Percentiles rank a stretch among this genome's conserved stretches.
Conservation (phyloP, 768 basidiomycete species). For the Pulveroboletus sp. region DNA sequence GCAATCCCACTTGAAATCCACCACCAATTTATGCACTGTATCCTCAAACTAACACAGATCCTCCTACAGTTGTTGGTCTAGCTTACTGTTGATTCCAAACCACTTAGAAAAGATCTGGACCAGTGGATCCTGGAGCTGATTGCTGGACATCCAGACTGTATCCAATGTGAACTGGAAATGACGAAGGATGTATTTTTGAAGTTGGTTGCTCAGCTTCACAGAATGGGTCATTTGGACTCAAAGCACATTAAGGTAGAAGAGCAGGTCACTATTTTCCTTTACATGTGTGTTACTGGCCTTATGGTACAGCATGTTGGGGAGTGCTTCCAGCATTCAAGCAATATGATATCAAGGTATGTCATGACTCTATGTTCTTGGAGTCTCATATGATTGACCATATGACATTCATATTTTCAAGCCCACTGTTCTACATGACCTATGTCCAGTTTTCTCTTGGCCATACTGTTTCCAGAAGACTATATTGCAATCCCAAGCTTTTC, state of each 20-base stretch:
- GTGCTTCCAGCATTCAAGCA: background rate
- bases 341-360: background rate
- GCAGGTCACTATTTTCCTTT: background rate
- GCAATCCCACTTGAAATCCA: no score
- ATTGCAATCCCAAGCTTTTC: background rate
- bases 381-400: background rate
- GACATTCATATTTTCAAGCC: background rate
- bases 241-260: background rate
- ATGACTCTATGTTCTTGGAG: background rate
- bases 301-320: background rate
- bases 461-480: background rate
- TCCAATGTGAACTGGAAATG: conserved; percentile 21
- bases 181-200: conserved; percentile 18
- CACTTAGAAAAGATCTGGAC: no score
- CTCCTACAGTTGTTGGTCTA: no score
- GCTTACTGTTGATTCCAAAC: no score
- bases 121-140: conserved; percentile 23
- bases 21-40: no score
- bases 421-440: background rate
- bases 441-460: background rate
- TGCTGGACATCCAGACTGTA: conserved; percentile 17
- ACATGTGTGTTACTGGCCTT: background rate
- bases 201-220: background rate
- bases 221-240: background rate
- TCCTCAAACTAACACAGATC: no score